A percentile compares a stretch with the other conserved stretches of the same genome.
phyloP scores from a whole-genome alignment of 2,329 filamentous ascomycete genomes.

The Clonostachys byssicola region DNA sequence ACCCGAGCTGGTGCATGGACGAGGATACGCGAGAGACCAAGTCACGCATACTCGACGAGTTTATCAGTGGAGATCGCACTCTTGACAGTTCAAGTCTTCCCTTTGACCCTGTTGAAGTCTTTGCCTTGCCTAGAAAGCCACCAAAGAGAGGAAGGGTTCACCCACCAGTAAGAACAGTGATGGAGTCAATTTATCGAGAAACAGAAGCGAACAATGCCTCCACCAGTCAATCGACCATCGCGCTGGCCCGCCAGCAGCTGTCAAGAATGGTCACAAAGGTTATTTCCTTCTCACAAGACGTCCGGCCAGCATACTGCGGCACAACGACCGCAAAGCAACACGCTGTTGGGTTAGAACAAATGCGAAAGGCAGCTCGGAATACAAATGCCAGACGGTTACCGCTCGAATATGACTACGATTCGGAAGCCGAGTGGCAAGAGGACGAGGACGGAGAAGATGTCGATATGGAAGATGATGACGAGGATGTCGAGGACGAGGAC shows the following conservation, averaged over 20 bases:
- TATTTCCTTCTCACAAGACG: constrained; percentile 58
- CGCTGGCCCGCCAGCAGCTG: constrained; percentile 32
- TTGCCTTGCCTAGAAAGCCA: constrained; percentile 35
- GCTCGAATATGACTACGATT: constrained; percentile 79
- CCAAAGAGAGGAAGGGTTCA: constrained; percentile 39
- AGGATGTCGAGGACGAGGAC: constrained; percentile 69
- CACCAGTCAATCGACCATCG: constrained; percentile 10
- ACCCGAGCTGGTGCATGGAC: constrained; percentile 53
- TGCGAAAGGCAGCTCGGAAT: constrained; percentile 47
- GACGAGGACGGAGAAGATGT: constrained; percentile 66
- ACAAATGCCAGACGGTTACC: constrained; percentile 53
- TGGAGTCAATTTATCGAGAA: constrained; percentile 49
- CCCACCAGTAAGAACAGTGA: constrained; percentile 55
- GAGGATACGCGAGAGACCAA: constrained; percentile 48
- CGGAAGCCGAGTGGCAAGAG: constrained; percentile 83
- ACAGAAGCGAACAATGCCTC: constrained; percentile 7
- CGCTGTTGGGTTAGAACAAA: constrained; percentile 35
- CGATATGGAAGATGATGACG: constrained; percentile 63
- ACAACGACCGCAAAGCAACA: constrained; percentile 61
- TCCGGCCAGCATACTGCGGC: constrained; percentile 67
- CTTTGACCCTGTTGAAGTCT: constrained; percentile 40
- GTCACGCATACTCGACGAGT: constrained; percentile 47
- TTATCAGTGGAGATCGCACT: constrained; percentile 38
- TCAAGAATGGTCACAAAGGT: constrained; percentile 58
- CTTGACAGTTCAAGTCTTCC: constrained; percentile 20